A percentile compares a stretch with the other conserved stretches of the same genome.
Evolutionary conservation across 805 yeast genomes (phyloP).

Genomic region (Nakazawaea wyomingensis): DNA sequence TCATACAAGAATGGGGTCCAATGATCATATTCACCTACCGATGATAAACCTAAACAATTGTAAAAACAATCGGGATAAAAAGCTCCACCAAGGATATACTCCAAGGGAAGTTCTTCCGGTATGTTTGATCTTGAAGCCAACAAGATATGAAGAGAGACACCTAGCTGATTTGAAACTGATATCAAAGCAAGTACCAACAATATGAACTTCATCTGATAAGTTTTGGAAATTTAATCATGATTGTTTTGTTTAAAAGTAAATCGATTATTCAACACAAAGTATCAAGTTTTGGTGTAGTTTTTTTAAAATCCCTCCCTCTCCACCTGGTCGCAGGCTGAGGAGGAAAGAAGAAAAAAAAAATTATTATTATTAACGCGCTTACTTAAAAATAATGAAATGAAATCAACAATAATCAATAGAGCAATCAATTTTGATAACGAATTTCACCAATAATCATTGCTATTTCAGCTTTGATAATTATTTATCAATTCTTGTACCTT

Average conservation of each 20-base stretch:
- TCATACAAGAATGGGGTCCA: constrained; percentile 61
- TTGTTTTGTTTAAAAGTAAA: not conserved
- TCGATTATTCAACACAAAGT: too few species aligned
- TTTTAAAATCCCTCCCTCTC: too few species aligned
- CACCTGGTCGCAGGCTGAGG: too few species aligned
- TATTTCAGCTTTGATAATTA: too few species aligned
- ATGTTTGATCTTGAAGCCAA: constrained; percentile 27
- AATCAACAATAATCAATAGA: too few species aligned
- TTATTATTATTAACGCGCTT: too few species aligned
- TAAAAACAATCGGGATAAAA: constrained; percentile 70
- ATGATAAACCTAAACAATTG: constrained; percentile 45
- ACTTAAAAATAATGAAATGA: too few species aligned
- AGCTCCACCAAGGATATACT: constrained; percentile 50
- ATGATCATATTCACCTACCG: constrained; percentile 57
- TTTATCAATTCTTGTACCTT: too few species aligned
- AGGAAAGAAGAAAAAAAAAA: too few species aligned
- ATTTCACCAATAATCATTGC: too few species aligned
- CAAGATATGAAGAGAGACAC: constrained; percentile 31
- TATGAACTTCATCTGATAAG: not conserved
- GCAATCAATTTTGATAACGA: too few species aligned
- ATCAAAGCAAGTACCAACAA: not conserved
- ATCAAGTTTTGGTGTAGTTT: too few species aligned
- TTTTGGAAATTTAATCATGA: not conserved
- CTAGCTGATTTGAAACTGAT: constrained; percentile 10
- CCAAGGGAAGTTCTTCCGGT: constrained; percentile 27